These are phyloP conservation scores for Elymus sibiricus DNA, from an alignment of 176 grass and related monocot genomes.

Conservation along the genomic window DNA sequence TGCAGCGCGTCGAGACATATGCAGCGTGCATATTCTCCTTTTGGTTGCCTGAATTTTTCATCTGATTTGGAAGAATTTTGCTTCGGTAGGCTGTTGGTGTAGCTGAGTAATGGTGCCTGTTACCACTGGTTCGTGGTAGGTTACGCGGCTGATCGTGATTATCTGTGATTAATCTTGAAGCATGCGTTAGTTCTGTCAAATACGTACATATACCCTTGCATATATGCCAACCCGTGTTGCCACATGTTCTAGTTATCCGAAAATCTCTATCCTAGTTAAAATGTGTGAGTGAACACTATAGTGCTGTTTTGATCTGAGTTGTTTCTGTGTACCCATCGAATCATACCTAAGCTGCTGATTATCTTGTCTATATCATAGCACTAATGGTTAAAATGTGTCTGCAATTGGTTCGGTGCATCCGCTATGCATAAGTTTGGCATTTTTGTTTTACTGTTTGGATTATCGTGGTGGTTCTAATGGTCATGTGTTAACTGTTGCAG, in stretches of 20 bases:
- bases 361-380: too few relatives aligned
- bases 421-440: not conserved
- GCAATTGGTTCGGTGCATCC: not conserved
- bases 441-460: not conserved
- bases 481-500: conserved; percentile 15
- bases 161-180: not conserved
- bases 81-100: not conserved
- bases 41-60: not conserved
- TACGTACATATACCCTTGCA: too few relatives aligned
- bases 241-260: too few relatives aligned
- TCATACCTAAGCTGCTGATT: not conserved
- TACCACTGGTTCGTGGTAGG: too few relatives aligned
- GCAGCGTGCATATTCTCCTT: not conserved
- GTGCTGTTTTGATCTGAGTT: not conserved
- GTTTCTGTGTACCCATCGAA: not conserved
- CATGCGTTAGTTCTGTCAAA: not conserved
- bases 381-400: not conserved
- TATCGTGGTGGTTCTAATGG: not conserved
- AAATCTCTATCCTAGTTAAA: not conserved
- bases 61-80: not conserved
- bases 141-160: not conserved
- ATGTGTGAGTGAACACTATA: not conserved
- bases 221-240: not conserved
- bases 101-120: not conserved
- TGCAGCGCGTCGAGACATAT: too few relatives aligned